A percentile compares a stretch with the other conserved stretches of the same genome.
Evolutionary conservation across 1,284 basidiomycete genomes (phyloP).

Genomic region (Singerocomus rubriflavus): DNA sequence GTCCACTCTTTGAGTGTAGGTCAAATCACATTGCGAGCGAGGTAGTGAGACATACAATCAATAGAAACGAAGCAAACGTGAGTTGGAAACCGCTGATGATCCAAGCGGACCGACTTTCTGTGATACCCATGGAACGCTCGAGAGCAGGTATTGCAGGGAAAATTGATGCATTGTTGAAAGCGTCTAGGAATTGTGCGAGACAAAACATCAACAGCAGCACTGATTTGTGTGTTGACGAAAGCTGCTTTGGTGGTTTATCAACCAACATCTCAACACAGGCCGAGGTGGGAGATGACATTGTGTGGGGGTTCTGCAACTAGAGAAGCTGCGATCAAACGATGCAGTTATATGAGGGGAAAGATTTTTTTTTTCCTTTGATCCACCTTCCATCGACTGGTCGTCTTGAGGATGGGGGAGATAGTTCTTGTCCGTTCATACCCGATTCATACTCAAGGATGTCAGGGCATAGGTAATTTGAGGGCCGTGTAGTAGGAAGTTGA

Average conservation of each 20-base stretch:
- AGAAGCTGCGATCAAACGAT: not conserved
- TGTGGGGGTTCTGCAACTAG: not conserved
- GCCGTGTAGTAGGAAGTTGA: not conserved
- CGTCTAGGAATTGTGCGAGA: conserved; percentile 44
- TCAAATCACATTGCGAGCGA: conserved; percentile 17
- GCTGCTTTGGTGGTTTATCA: conserved; percentile 11
- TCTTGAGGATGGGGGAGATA: not conserved
- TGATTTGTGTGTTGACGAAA: conserved; percentile 30
- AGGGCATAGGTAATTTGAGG: not conserved
- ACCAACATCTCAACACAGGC: conserved; percentile 23
- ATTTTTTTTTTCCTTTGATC: not conserved
- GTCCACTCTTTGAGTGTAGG: conserved; percentile 26
- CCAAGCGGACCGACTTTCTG: conserved; percentile 47
- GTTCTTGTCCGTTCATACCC: not conserved
- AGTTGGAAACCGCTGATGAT: conserved; percentile 41
- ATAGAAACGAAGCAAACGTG: conserved; percentile 42
- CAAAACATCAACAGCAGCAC: conserved; percentile 43
- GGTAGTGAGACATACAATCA: conserved; percentile 33
- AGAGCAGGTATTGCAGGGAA: conserved; percentile 42
- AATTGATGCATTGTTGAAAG: conserved; percentile 48
- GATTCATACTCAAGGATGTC: not conserved
- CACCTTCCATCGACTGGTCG: conserved; percentile 5
- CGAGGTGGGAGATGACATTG: conserved; percentile 12
- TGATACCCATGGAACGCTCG: conserved; percentile 46
- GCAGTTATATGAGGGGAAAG: not conserved